Evolutionary conservation across 345 rosid genomes (phyloP).

Genomic region (Atalantia buxifolia): DNA sequence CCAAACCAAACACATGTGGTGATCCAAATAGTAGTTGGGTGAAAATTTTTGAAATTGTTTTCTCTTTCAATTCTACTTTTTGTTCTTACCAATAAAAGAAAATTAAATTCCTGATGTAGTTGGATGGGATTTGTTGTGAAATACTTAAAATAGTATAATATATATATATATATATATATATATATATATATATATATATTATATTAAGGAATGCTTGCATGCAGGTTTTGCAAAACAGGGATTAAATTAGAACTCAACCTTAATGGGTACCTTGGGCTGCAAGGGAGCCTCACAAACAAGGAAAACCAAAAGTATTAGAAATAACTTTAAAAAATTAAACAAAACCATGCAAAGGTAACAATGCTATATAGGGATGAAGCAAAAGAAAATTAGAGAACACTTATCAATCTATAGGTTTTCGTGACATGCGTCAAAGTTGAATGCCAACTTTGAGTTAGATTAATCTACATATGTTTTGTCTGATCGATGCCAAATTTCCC

Average conservation of each 20-base stretch:
- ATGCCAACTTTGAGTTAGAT: neutral
- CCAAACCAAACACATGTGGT: neutral
- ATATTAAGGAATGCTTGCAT: neutral
- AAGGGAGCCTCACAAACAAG: neutral
- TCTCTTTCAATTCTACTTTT: neutral
- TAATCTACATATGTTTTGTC: neutral
- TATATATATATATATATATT: no score
- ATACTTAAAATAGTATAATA: neutral
- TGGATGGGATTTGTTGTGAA: neutral
- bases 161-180: no score
- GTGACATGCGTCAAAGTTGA: neutral
- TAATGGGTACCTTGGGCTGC: neutral
- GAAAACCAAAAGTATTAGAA: neutral
- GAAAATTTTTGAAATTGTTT: neutral
- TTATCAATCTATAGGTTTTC: neutral
- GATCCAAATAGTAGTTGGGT: no score
- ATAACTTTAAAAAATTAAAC: neutral
- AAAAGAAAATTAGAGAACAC: neutral
- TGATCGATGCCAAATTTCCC: neutral
- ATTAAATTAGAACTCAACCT: neutral
- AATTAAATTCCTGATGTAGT: neutral
- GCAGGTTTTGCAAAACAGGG: neutral
- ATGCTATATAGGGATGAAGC: neutral
- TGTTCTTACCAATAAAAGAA: neutral
- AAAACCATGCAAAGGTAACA: neutral